Evolutionary conservation across 2,329 filamentous ascomycete genomes (phyloP), one percentile per base, ranked within the genome.

Genomic region (Xylaria polymorpha): DNA sequence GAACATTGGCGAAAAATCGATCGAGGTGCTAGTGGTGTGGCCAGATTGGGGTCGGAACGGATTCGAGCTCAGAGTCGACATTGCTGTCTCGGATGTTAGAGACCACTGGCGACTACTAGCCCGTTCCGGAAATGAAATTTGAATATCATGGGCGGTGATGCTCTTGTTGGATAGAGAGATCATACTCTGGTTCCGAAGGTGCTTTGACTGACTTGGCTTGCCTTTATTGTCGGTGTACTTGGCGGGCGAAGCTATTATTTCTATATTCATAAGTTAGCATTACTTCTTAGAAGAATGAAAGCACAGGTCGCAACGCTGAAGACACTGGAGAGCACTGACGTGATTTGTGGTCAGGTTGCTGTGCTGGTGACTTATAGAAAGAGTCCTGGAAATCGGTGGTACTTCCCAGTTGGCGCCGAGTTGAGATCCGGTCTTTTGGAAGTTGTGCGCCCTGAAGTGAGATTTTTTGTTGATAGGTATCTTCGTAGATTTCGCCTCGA

Each of bases 21-120:
- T 74, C 0, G 84, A 85, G 0, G 84, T 85, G 35, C 80, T 81
- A 9, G 81, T 79, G 0, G 84, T 85, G 64, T 84, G 82, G 29
- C 78, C 80, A 1, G 83, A 85, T 35, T 79, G 78, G 0, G 83
- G 81, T 1, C 81, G 74, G n/a, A 80, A 81, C 4, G 77, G 76
- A 55, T 81, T 82, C 15, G 83, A 84, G 62, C 81, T 81, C 29
- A 77, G 73, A 59, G 80, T 83, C 4, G 82, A 83, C 15, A 78
- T 80, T 57, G 79, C 81, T 3, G 83, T 82, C 9, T 81, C 77
- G 0, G 83, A 84, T 1, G 82, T 81, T 10, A 82, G 74, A 4
- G 83, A 85, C 77, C 79, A 82, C 20, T 80, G 79, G 3, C 79
- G 78, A 55, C 79, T 82, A 75, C 82, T 77, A 61, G 79, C 78